These are phyloP conservation scores for Inonotus obliquus DNA, from an alignment of 1,284 basidiomycete species.

Conservation along the genomic window DNA sequence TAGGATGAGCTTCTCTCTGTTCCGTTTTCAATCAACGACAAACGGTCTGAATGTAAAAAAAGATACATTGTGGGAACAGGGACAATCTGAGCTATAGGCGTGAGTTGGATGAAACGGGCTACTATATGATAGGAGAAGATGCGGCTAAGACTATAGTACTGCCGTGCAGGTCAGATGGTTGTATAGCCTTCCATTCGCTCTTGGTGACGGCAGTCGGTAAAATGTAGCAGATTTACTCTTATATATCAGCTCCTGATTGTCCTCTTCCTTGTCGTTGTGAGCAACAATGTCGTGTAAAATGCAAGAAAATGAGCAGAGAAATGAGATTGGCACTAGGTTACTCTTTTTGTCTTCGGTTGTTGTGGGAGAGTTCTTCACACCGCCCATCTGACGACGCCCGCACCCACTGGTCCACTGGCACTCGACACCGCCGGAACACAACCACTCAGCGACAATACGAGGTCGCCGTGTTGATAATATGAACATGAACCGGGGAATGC, in stretches of 20 bases:
- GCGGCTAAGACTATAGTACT: not conserved
- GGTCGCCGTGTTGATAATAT: not conserved
- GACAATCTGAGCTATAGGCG: not conserved
- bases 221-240: not conserved
- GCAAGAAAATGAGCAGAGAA: not conserved
- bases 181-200: not conserved
- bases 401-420: not conserved
- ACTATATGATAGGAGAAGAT: too few species aligned
- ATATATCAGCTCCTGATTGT: not conserved
- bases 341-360: conserved; percentile 3
- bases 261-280: too few species aligned
- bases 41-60: too few species aligned
- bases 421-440: not conserved
- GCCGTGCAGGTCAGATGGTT: not conserved
- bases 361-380: not conserved
- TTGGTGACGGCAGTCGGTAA: not conserved
- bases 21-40: too few species aligned
- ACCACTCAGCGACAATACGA: not conserved
- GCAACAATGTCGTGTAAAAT: not conserved
- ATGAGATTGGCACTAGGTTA: too few species aligned
- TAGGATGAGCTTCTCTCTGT: not conserved
- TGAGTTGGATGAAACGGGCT: not conserved
- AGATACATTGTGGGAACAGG: too few species aligned
- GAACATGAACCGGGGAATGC: conserved; percentile 5
- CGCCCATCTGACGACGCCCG: not conserved